phyloP scores from a whole-genome alignment of 2,329 filamentous ascomycete genomes.

The Bipolaris oryzae region DNA sequence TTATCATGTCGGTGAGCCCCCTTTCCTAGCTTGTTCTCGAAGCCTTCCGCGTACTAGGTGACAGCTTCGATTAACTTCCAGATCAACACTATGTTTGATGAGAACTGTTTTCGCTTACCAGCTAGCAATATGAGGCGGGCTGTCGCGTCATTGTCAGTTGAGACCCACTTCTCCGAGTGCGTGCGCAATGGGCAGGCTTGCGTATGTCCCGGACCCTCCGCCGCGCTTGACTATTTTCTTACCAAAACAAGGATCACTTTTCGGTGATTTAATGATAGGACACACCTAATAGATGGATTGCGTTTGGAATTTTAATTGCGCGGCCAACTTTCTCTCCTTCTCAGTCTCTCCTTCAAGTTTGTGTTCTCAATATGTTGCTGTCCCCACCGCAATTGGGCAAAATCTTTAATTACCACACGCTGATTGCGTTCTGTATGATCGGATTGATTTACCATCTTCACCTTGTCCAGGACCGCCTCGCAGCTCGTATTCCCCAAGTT shows the following conservation, averaged over 20 bases:
- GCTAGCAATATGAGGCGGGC: neutral
- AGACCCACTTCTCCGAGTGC: neutral
- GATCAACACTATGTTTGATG: too few species aligned
- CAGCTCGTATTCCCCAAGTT: neutral
- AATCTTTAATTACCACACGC: neutral
- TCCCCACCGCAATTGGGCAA: neutral
- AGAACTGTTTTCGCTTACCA: too few species aligned
- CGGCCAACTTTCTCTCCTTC: neutral
- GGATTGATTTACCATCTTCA: slow-evolving; percentile 9
- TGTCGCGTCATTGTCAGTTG: neutral
- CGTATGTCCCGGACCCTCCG: neutral
- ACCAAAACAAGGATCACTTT: neutral
- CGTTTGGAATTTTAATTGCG: neutral
- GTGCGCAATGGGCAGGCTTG: neutral
- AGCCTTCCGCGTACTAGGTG: too few species aligned
- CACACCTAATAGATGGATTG: neutral
- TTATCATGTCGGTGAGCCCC: too few species aligned
- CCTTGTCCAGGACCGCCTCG: neutral
- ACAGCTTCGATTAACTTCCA: too few species aligned
- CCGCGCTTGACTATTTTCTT: neutral
- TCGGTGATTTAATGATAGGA: neutral
- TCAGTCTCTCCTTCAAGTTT: neutral
- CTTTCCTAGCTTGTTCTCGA: too few species aligned
- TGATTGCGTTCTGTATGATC: slow-evolving; percentile 5
- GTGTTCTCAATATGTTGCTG: neutral